Percentiles rank a stretch among this genome's conserved stretches.
Conservation (phyloP, 164 flowering plant species). For the Liquidambar formosana region DNA sequence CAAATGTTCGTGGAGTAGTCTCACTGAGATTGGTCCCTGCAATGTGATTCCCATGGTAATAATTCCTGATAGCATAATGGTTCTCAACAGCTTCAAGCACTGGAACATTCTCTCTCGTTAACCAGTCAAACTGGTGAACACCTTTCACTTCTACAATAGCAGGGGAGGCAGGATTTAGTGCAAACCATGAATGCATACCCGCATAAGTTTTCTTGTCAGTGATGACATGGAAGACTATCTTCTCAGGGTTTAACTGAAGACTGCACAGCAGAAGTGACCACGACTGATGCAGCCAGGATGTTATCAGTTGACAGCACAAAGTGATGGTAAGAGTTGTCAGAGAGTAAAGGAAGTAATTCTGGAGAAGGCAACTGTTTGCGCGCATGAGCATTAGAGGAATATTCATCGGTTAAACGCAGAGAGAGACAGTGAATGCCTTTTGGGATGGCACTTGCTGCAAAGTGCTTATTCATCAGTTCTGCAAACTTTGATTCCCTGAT, state of each 20-base stretch:
- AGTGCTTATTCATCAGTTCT: constrained; percentile 93
- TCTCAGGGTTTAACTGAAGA: constrained; percentile 72
- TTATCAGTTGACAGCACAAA: constrained; percentile 88
- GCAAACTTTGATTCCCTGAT: constrained; percentile 74
- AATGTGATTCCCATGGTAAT: constrained; percentile 91
- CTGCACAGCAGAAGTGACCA: constrained; percentile 81
- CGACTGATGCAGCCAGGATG: constrained; percentile 97
- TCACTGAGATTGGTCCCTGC: constrained; percentile 78
- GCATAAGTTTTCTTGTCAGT: constrained; percentile 99
- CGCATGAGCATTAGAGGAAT: constrained; percentile 96
- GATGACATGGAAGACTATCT: constrained; percentile 88
- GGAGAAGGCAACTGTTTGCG: constrained; percentile 95
- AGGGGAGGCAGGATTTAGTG: constrained; percentile 79
- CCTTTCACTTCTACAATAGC: constrained; percentile 95
- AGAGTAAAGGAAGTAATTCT: constrained; percentile 83
- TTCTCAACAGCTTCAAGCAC: constrained; percentile 96
- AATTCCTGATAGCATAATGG: constrained; percentile 65
- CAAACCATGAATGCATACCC: constrained; percentile 99
- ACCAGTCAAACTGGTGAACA: constrained; percentile 96
- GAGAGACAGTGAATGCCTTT: constrained; percentile 93
- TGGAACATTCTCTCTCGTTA: constrained; percentile 93
- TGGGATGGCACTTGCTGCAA: constrained; percentile 91
- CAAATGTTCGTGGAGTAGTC: constrained; percentile 73
- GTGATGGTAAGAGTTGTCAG: constrained; percentile 84
- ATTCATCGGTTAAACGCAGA: constrained; percentile 92